A percentile compares a stretch with the other conserved stretches of the same genome.
Evolutionary conservation across 768 basidiomycete genomes (phyloP).

Genomic region (Russula compacta): DNA sequence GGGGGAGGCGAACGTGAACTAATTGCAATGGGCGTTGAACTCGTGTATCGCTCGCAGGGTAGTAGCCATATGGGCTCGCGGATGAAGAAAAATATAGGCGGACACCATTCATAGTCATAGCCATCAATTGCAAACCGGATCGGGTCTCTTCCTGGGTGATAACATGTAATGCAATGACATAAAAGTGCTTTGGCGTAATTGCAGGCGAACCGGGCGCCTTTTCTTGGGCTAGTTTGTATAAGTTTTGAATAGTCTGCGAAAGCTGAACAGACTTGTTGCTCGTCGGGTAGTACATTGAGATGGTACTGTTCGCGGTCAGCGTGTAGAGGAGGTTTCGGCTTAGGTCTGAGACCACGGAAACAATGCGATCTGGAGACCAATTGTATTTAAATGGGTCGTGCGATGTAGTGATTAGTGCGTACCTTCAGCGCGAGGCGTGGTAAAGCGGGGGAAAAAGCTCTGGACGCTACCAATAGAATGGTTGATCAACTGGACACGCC

Average conservation of each 20-base stretch:
- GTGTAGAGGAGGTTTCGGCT: slow-evolving; percentile 71
- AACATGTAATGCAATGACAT: slow-evolving; percentile 61
- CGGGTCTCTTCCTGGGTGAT: slow-evolving; percentile 60
- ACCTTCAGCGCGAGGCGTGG: slow-evolving; percentile 60
- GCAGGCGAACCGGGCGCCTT: slow-evolving; percentile 72
- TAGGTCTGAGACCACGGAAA: slow-evolving; percentile 56
- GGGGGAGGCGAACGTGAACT: slow-evolving; percentile 76
- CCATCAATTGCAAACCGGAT: slow-evolving; percentile 65
- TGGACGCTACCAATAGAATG: slow-evolving; percentile 74
- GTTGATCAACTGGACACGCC: slow-evolving; percentile 76
- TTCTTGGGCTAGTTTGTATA: slow-evolving; percentile 70
- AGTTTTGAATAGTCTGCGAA: slow-evolving; percentile 63
- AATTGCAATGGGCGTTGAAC: slow-evolving; percentile 48
- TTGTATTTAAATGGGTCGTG: slow-evolving; percentile 1
- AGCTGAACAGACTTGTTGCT: slow-evolving; percentile 61
- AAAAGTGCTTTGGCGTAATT: slow-evolving; percentile 59
- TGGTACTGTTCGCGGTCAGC: slow-evolving; percentile 53
- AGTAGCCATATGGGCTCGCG: slow-evolving; percentile 39
- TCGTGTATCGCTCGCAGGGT: slow-evolving; percentile 30
- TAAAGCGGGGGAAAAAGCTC: slow-evolving; percentile 71
- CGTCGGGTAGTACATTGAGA: slow-evolving; percentile 56
- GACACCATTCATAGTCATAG: slow-evolving; percentile 71
- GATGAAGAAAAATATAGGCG: slow-evolving; percentile 75
- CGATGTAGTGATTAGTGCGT: slow-evolving; percentile 21
- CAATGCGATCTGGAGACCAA: slow-evolving; percentile 52